Base-by-base conservation (phyloP, 805 yeast species). In the Metschnikowia vanudenii region DNA sequence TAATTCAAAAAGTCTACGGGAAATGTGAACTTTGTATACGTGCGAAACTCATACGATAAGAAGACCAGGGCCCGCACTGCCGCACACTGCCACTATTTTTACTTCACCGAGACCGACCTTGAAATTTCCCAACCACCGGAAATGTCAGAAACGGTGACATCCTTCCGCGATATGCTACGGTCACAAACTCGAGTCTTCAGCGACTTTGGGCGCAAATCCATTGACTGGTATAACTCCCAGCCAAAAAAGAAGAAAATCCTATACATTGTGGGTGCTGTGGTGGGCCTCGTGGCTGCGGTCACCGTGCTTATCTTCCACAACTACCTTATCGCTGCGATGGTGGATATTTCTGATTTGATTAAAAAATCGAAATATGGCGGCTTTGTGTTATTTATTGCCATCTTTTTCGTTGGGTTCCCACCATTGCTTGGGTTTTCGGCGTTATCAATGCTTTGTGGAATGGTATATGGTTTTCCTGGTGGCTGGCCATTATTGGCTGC, bases 401-500 rank as follows among this genome's bases (percentile, higher is more conserved):
- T 90, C 3, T 78, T 84, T 53, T 22, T 75, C 1, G 90, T 91
- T 4, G 82, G 94, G 0, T 91, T 92, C 70, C 98, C 99, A 1
- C 99, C 98, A 1, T 53, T 92, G 55, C 64, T 89, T 29, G 99
- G 99, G 1, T 91, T 84, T 66, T 77, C 92, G 4, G 74, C 84
- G 17, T 63, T 87, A 16, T 76, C 85, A 16, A 75, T 85, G 39
- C 60, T 84, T 13, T 71, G 82, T 4, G 99, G 98, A 2, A 81
- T 89, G 78, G 77, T 85, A 8, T 94, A 84, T 62, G 98, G 97
- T 1, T 77, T 88, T 50, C 74, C 82, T 11, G 61, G 71, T 37
- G 97, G 96, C 0, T 94, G 96, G 94, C 73, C 84, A 3, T 61
- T 88, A 6, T 64, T 94, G 41, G 83, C 94, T 0, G 20, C 74